Percentiles rank a stretch among this genome's conserved stretches.
phyloP scores from a whole-genome alignment of 257 asterid genomes.

The Fraxinus pennsylvanica region DNA sequence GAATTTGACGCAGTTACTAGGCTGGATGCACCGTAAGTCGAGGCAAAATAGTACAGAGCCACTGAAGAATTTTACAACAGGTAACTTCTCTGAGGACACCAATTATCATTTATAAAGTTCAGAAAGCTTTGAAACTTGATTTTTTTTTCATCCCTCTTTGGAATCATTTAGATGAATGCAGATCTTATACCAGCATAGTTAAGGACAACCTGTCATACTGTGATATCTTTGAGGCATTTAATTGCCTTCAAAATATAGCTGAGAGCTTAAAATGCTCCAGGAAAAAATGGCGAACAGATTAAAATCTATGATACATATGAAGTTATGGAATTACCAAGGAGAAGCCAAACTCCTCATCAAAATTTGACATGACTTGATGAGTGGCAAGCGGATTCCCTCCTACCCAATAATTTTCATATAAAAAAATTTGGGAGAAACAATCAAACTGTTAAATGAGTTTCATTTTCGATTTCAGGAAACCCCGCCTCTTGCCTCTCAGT shows the following conservation, averaged over 20 bases:
- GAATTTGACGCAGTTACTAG: constrained; percentile 68
- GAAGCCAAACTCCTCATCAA: neutral
- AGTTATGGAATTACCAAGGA: neutral
- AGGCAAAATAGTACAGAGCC: constrained; percentile 51
- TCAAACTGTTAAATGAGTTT: constrained; percentile 29
- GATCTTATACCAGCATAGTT: neutral
- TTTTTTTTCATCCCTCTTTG: neutral
- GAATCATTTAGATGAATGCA: neutral
- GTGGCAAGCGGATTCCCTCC: neutral
- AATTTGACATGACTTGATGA: neutral
- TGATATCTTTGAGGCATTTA: constrained; percentile 1
- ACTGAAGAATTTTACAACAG: constrained; percentile 45
- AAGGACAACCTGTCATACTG: neutral
- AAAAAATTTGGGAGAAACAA: neutral
- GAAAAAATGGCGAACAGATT: neutral
- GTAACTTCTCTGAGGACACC: constrained; percentile 37
- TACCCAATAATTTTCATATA: neutral
- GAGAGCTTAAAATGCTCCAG: neutral
- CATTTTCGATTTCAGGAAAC: constrained; percentile 50
- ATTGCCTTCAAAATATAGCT: neutral
- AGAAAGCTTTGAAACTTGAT: neutral
- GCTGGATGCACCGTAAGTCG: constrained; percentile 83
- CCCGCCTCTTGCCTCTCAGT: constrained; percentile 38
- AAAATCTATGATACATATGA: neutral
- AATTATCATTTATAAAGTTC: neutral